Base-by-base conservation (phyloP, 1,139 yeast genomes). In the Tardiomyces digboiensis region DNA sequence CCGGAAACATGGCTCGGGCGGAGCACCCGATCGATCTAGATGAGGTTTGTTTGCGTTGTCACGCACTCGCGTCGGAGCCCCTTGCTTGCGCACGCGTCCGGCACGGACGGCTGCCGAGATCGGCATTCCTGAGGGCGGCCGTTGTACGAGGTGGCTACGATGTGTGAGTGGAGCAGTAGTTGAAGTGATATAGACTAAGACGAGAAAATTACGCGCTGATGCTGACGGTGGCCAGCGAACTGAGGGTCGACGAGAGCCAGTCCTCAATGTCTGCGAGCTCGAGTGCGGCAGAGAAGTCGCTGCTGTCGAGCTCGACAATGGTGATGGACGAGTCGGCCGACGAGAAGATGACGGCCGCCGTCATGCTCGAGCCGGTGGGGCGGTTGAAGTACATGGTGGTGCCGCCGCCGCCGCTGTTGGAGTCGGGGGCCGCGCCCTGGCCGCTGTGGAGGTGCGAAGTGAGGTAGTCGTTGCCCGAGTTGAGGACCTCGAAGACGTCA, bases 331-430 rank as follows among this genome's bases (percentile, higher is more conserved):
- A 57, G 49, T 64, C 65, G 48, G 67, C 65, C 47, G 75, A 74
- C 55, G 78, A 74, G 67, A 91, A 89, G 56, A 89, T 70, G 51
- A 78, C 96, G 52, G 96, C 97, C 56, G 94, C 97, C 71, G 84
- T 87, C 74, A 89, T 71, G 43, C 94, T 72, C 19, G 79, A 75
- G 50, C 70, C 61, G 42, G 82, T 75, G 59, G 97, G 97, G 75
- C 98, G 85, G 21, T 66, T 60, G 63, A 91, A 86, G 75, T 80
- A 88, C 68, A 88, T 94, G 55, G 80, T 72, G 49, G 95, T 74
- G 65, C 94, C 94, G 60, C 95, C 95, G 45, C 70, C 70, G 43
- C 49, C 46, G 29, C 52, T 52, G 42, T 50, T 44, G 43, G 49
- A 45, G 54, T 79, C 78, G 50, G 65, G 60, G 16, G 49, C 54